Evolutionary conservation across 768 basidiomycete genomes (phyloP).

Genomic region (Termitomyces titanicus): DNA sequence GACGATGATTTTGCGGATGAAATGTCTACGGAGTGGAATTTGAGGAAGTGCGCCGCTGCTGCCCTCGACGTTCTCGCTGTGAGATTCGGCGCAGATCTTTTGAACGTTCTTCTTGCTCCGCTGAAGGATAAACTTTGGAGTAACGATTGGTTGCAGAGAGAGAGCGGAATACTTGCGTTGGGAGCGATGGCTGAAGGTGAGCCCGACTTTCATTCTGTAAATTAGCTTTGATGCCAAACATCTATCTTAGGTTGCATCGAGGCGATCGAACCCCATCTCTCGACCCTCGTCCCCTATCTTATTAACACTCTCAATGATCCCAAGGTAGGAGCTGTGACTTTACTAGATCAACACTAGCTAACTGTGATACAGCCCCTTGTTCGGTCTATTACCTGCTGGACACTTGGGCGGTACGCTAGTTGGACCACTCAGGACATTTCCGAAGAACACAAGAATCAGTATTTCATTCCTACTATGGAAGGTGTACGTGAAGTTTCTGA

Average conservation of each 20-base stretch:
- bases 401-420: slow-evolving; percentile 95
- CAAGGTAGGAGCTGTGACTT: slow-evolving; percentile 54
- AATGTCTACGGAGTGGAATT: slow-evolving; percentile 97
- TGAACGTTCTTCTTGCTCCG: slow-evolving; percentile 84
- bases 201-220: slow-evolving; percentile 13
- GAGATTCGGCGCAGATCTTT: slow-evolving; percentile 83
- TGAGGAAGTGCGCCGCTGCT: slow-evolving; percentile 96
- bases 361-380: slow-evolving; percentile 73
- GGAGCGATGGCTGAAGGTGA: slow-evolving; percentile 98
- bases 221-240: not conserved
- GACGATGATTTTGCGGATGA: slow-evolving; percentile 95
- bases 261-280: slow-evolving; percentile 89
- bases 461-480: slow-evolving; percentile 98
- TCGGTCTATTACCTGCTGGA: slow-evolving; percentile 99
- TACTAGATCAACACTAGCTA: slow-evolving; percentile 5
- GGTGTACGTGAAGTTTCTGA: slow-evolving; percentile 53
- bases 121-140: slow-evolving; percentile 95
- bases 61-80: slow-evolving; percentile 96
- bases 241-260: slow-evolving; percentile 82
- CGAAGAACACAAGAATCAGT: slow-evolving; percentile 84
- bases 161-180: slow-evolving; percentile 92
- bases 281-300: slow-evolving; percentile 90
- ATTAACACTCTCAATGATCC: slow-evolving; percentile 87
- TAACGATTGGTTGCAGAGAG: slow-evolving; percentile 87
- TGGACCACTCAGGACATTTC: slow-evolving; percentile 90